phyloP scores from a whole-genome alignment of 164 flowering plant species.

The Litsea cubeba region DNA sequence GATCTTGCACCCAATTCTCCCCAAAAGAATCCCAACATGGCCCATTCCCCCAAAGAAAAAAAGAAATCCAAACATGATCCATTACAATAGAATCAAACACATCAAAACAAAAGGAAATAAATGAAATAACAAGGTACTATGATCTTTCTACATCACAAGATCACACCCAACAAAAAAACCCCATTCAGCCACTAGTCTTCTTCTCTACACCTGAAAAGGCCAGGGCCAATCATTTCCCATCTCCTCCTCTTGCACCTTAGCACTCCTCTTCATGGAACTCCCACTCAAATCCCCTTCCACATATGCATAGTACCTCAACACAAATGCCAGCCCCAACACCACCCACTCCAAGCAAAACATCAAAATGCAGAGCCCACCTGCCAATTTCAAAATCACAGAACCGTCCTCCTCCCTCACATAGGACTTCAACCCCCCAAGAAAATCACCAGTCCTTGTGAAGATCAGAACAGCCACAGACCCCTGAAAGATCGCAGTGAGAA shows the following conservation, averaged over 20 bases:
- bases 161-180: too few species aligned
- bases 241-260: slow-evolving; percentile 30
- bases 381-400: slow-evolving; percentile 49
- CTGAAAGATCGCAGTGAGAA: slow-evolving; percentile 71
- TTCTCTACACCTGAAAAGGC: slow-evolving; percentile 38
- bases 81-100: too few species aligned
- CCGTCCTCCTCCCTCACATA: slow-evolving; percentile 76
- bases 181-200: background rate
- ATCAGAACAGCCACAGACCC: slow-evolving; percentile 69
- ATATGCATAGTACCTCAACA: slow-evolving; percentile 49
- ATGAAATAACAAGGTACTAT: too few species aligned
- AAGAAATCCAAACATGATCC: too few species aligned
- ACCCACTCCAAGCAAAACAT: slow-evolving; percentile 72
- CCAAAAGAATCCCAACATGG: too few species aligned
- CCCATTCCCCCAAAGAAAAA: too few species aligned
- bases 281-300: slow-evolving; percentile 30
- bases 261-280: slow-evolving; percentile 34
- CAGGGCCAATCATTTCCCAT: slow-evolving; percentile 34
- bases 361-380: slow-evolving; percentile 41
- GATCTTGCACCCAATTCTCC: too few species aligned
- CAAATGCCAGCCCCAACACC: slow-evolving; percentile 49
- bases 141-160: too few species aligned
- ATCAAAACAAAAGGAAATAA: too few species aligned
- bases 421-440: slow-evolving; percentile 45
- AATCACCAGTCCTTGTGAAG: slow-evolving; percentile 48